Base-by-base conservation (phyloP, 139 green algal genomes). In the Pleodorina starrii region DNA sequence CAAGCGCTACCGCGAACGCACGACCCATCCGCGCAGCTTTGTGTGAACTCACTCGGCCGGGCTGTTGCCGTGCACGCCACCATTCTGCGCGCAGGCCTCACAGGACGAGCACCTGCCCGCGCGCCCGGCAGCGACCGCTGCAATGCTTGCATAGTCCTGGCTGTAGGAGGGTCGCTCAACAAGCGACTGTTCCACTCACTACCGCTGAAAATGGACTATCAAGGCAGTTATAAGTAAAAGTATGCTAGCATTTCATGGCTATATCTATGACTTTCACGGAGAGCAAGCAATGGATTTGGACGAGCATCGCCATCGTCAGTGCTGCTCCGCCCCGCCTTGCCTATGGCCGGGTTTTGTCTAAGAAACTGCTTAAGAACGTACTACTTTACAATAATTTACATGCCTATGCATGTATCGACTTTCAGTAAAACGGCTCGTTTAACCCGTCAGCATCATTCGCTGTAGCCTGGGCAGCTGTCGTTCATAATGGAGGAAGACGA, bases 61-160 rank as follows among this genome's bases (percentile, higher is more conserved):
- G 78, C 38, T 17, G 78, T 19, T 32, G 79, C 79, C 16, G 19
- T 25, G 57, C 42, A 77, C 32, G 78, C 1, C 17, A 46, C 59
- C 81, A 87, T 87, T 44, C 44, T 87, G 10, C 43, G 81, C 12
- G 17, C 81, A 63, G 81, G 81, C 10, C 81, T 40, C 42, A 77
- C 60, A 68, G 81, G 60, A 29, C 81, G 60, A 74, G 60, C 60
- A 51, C 36, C 29, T 6, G 54, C 63, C 1, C 81, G 59, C 0
- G 79, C 12, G 74, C 74, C 66, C 12, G 74, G 74, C 44, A 82
- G 44, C 7, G 74, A 63, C 16, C 46, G 43, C 74, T 66, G 74
- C 74, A 82, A 10, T 36, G 46, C 43, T 32, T 46, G 74, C 74
- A 82, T 82, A 82, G 29, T 82, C 44, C 5, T 66, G n/a, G 42